These are phyloP conservation scores for Stylonectria norvegica DNA, from an alignment of 2,329 filamentous ascomycete species.

Conservation along the genomic window DNA sequence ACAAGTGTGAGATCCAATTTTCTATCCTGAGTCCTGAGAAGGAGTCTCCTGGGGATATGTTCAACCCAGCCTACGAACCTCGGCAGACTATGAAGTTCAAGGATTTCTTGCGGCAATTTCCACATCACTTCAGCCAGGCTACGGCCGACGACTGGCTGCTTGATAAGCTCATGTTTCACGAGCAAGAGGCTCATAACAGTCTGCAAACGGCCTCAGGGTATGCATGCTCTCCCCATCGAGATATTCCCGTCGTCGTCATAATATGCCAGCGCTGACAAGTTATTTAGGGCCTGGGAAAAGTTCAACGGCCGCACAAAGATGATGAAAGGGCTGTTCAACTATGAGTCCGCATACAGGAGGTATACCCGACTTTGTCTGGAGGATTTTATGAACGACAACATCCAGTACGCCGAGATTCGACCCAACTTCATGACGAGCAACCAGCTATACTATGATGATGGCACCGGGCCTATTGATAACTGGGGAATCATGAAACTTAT, in stretches of 20 bases:
- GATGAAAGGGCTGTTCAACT: conserved; percentile 71
- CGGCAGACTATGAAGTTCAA: conserved; percentile 43
- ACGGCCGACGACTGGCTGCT: conserved; percentile 52
- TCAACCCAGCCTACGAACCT: conserved; percentile 45
- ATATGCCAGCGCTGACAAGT: conserved; percentile 16
- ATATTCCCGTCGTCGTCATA: too few species aligned
- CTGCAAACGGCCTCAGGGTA: conserved; percentile 53
- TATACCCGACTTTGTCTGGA: conserved; percentile 60
- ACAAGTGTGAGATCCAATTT: conserved; percentile 60
- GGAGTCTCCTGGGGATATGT: conserved; percentile 44
- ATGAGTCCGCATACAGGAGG: conserved; percentile 57
- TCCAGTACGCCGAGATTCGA: conserved; percentile 69
- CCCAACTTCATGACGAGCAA: conserved; percentile 66
- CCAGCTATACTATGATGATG: conserved; percentile 57
- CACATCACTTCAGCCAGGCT: conserved; percentile 20
- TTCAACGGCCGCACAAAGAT: conserved; percentile 69
- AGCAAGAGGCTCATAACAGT: conserved; percentile 55
- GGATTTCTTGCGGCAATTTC: conserved; percentile 39
- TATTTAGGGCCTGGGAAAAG: conserved; percentile 51
- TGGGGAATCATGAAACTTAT: conserved; percentile 59
- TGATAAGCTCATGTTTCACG: conserved; percentile 59
- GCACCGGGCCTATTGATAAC: conserved; percentile 50
- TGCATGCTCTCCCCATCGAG: conserved; percentile 20
- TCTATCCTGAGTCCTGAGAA: conserved; percentile 42
- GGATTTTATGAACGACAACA: conserved; percentile 60